These are phyloP conservation scores for Coniophora puteana DNA, from an alignment of 1,284 basidiomycete species.

Conservation along the genomic window DNA sequence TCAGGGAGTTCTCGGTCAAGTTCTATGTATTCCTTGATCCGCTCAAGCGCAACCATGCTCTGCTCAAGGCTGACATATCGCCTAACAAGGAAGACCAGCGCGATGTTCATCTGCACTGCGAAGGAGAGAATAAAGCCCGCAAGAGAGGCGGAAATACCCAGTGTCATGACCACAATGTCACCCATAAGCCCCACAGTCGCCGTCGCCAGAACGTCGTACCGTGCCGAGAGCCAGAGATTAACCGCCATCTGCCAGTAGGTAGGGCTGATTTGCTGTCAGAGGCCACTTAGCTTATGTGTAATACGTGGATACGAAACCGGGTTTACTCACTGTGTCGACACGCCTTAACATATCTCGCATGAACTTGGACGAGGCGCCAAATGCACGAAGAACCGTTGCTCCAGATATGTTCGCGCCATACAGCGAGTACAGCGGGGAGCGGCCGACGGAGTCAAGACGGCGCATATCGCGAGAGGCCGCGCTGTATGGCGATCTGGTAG, in stretches of 20 bases:
- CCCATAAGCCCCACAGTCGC: conserved; percentile 73
- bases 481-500: conserved; percentile 65
- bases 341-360: conserved; percentile 83
- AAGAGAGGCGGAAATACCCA: conserved; percentile 69
- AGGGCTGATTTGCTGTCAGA: conserved; percentile 63
- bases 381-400: conserved; percentile 82
- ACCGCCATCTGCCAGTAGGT: conserved; percentile 87
- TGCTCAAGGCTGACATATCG: conserved; percentile 86
- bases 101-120: conserved; percentile 58
- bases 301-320: background rate
- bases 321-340: conserved; percentile 67
- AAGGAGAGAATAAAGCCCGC: conserved; percentile 87
- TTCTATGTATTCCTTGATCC: conserved; percentile 89
- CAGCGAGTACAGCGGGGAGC: conserved; percentile 89
- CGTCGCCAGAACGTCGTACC: conserved; percentile 81
- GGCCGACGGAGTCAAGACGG: conserved; percentile 82
- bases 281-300: background rate
- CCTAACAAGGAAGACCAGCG: conserved; percentile 54
- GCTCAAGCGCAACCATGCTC: conserved; percentile 91
- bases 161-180: conserved; percentile 63
- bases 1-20: conserved; percentile 75
- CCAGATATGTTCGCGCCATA: conserved; percentile 90
- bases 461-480: conserved; percentile 90
- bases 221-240: conserved; percentile 76
- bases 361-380: conserved; percentile 84